Percentiles rank a stretch among this genome's conserved stretches.
phyloP scores from a whole-genome alignment of 169 alveolate species.

The Babesia gibsoni region DNA sequence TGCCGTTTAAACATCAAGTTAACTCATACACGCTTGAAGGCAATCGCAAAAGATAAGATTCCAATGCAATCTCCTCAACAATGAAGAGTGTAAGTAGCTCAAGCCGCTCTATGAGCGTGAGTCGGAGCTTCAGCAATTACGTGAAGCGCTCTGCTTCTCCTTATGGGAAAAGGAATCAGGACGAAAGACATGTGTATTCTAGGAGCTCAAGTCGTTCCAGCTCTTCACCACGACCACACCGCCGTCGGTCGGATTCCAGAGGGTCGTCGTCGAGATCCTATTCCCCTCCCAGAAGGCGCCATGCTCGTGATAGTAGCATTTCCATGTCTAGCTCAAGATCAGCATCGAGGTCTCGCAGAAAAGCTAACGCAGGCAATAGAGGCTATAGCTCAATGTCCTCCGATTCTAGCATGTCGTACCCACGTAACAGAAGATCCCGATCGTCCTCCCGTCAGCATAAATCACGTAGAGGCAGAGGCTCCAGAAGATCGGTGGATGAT shows the following conservation, averaged over 20 bases:
- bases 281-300: slow-evolving; percentile 20
- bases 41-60: too few relatives aligned
- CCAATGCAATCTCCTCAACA: too few relatives aligned
- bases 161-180: background rate
- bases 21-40: too few relatives aligned
- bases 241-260: slow-evolving; percentile 35
- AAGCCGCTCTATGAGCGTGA: slow-evolving; percentile 66
- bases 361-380: background rate
- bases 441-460: background rate
- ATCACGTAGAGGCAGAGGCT: background rate
- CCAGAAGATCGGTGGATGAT: background rate
- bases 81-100: slow-evolving; percentile 58
- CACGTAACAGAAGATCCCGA: background rate
- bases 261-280: slow-evolving; percentile 26
- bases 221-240: background rate
- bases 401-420: slow-evolving; percentile 3
- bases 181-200: background rate
- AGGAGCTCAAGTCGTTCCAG: slow-evolving; percentile 5
- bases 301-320: background rate
- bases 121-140: slow-evolving; percentile 44
- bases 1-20: too few relatives aligned
- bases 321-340: background rate
- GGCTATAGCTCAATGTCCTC: background rate
- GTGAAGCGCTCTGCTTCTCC: background rate
- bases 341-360: background rate